Evolutionary conservation across 1,139 yeast genomes (phyloP), one percentile per base, ranked within the genome.

Genomic region (Blastobotrys serpentis): DNA sequence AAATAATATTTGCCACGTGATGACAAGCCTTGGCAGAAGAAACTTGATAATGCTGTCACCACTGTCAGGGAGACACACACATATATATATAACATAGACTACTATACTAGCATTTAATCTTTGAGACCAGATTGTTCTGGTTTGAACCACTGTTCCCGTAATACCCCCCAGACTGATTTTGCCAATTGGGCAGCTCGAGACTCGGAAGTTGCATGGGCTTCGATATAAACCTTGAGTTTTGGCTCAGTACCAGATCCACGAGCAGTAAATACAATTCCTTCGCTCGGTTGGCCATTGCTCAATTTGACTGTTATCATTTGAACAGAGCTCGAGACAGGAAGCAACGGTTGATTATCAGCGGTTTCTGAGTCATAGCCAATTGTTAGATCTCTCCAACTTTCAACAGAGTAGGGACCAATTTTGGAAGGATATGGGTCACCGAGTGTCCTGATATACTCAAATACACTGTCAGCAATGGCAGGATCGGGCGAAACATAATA

Each of bases 161-260:
- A 68, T 0, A 74, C 62, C 4, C 72, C 67, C 97, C 97, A 90
- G n/a, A 88, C 84, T 23, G 71, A 67, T 10, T 67, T 66, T 0
- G 95, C 92, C 10, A 84, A 62, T 0, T 48, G 55, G 1, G 58
- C 53, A 0, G 96, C 87, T 4, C 64, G 59, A 1, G 56, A 61
- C 42, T 76, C 84, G 8, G 64, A 57, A 0, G 56, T 51, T 0
- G 86, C 76, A 11, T 38, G 40, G 0, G 95, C 95, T 64, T 92
- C 98, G 39, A 92, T 83, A 67, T 92, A 92, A 1, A 90, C 87
- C 66, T 92, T 92, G 53, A 92, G 72, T 62, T 92, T 92, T 2
- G 98, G 98, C 64, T 92, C 98, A 0, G 98, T 92, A 7, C 98
- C 98, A 3, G 96, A 87, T 0, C 98, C 97, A 45, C 98, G 75